A percentile compares a stretch with the other conserved stretches of the same genome.
Evolutionary conservation across 2,329 filamentous ascomycete genomes (phyloP).

Genomic region (Colletotrichum spaethianum): DNA sequence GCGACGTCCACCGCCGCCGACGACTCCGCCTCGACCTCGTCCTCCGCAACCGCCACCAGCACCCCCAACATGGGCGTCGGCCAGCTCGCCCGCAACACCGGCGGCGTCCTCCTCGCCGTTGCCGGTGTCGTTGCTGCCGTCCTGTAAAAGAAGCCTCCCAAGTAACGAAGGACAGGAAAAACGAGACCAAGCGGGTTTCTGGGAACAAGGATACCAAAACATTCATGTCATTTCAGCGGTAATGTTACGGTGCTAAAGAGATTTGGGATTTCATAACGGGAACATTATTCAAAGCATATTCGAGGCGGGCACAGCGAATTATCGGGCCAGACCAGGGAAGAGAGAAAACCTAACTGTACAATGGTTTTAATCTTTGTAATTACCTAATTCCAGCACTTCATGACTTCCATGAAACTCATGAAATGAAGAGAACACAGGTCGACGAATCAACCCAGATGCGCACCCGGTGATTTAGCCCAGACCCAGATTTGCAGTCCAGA

Average conservation of each 20-base stretch:
- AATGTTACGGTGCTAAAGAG: slow-evolving; percentile 2
- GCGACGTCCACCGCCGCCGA: slow-evolving; percentile 43
- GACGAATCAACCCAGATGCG: neutral
- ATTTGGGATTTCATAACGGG: neutral
- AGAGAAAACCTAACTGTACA: slow-evolving; percentile 9
- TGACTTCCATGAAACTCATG: slow-evolving; percentile 6
- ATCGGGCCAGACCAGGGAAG: neutral
- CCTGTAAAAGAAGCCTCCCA: slow-evolving; percentile 47
- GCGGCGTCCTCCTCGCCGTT: slow-evolving; percentile 53
- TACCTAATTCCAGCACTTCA: slow-evolving; percentile 34
- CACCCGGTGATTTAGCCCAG: neutral
- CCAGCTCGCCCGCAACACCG: slow-evolving; percentile 50
- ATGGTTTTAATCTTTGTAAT: slow-evolving; percentile 38
- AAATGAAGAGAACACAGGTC: neutral
- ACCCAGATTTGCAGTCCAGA: neutral
- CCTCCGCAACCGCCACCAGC: slow-evolving; percentile 41
- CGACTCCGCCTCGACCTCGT: slow-evolving; percentile 41
- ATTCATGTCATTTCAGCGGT: slow-evolving; percentile 16
- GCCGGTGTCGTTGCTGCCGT: slow-evolving; percentile 56
- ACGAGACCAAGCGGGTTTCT: neutral
- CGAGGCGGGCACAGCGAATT: neutral
- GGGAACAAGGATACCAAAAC: neutral
- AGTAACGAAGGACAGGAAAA: neutral
- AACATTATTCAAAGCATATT: neutral
- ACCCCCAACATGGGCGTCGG: slow-evolving; percentile 47